These are phyloP conservation scores for Metschnikowia vanudenii DNA, from an alignment of 805 yeast species.

Conservation along the genomic window DNA sequence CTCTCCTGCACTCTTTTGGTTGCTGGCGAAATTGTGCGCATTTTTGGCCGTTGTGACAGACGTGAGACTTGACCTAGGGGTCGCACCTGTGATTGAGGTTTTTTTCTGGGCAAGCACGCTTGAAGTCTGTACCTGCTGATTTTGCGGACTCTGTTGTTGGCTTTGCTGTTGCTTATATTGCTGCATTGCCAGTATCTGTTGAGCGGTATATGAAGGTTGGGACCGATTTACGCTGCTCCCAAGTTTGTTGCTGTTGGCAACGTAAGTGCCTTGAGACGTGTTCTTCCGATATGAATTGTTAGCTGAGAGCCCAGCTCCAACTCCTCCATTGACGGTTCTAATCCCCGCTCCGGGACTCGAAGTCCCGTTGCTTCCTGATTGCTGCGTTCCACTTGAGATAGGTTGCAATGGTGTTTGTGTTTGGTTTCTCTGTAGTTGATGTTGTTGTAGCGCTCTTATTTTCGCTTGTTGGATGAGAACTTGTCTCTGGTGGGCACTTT, in stretches of 20 bases:
- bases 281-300: slow-evolving; percentile 7
- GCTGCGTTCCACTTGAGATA: slow-evolving; percentile 1
- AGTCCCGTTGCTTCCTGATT: slow-evolving; percentile 5
- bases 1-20: slow-evolving; percentile 7
- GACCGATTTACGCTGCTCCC: slow-evolving; percentile 6
- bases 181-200: slow-evolving; percentile 16
- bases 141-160: slow-evolving; percentile 13
- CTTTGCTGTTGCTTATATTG: slow-evolving; percentile 10
- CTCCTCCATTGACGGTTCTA: slow-evolving; percentile 2
- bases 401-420: slow-evolving; percentile 4
- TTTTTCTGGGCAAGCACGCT: slow-evolving; percentile 6
- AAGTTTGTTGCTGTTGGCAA: slow-evolving; percentile 2
- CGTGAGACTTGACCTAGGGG: neutral
- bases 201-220: slow-evolving; percentile 7
- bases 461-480: slow-evolving; percentile 49
- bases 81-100: neutral
- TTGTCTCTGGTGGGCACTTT: slow-evolving; percentile 67
- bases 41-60: neutral
- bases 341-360: slow-evolving; percentile 1
- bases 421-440: slow-evolving; percentile 24
- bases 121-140: slow-evolving; percentile 6
- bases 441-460: slow-evolving; percentile 42
- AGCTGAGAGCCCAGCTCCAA: slow-evolving; percentile 13
- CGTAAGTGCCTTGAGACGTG: slow-evolving; percentile 4
- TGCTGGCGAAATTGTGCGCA: slow-evolving; percentile 8